Conservation (phyloP, 768 basidiomycete species). For the Amanita phalloides region DNA sequence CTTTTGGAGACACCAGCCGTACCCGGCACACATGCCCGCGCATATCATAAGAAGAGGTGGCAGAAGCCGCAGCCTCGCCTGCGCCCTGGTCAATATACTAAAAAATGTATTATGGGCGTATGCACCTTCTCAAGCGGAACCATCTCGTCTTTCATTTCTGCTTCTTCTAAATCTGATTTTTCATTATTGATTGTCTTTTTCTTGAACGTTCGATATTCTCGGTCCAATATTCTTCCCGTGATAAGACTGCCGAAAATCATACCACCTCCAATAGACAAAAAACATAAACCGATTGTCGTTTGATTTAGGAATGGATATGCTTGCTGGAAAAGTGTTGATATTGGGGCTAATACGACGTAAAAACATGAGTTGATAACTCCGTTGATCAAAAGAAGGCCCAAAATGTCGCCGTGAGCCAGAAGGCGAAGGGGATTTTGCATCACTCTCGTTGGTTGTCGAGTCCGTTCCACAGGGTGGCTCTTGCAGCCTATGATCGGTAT, state of each 20-base stretch:
- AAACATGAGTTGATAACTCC: slow-evolving; percentile 44
- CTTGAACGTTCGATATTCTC: slow-evolving; percentile 41
- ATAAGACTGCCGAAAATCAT: slow-evolving; percentile 48
- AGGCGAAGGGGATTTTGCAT: slow-evolving; percentile 47
- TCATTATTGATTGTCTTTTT: slow-evolving; percentile 14
- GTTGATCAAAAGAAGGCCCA: slow-evolving; percentile 40
- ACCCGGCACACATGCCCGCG: slow-evolving; percentile 32
- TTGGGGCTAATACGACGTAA: slow-evolving; percentile 49
- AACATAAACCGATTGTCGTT: slow-evolving; percentile 67
- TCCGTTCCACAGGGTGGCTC: slow-evolving; percentile 14
- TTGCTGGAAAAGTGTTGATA: slow-evolving; percentile 48
- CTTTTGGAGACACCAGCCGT: slow-evolving; percentile 51
- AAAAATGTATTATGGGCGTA: neutral
- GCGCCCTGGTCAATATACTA: neutral
- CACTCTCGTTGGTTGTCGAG: slow-evolving; percentile 22
- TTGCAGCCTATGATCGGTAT: slow-evolving; percentile 33
- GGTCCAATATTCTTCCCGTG: slow-evolving; percentile 55
- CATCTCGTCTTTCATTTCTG: slow-evolving; percentile 16
- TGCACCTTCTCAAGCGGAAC: slow-evolving; percentile 50
- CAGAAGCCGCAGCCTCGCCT: slow-evolving; percentile 39
- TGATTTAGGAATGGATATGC: slow-evolving; percentile 52
- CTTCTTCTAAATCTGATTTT: neutral
- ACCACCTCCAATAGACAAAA: slow-evolving; percentile 66
- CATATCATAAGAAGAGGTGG: slow-evolving; percentile 31
- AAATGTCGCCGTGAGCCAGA: slow-evolving; percentile 44